phyloP scores from a whole-genome alignment of 2,329 filamentous ascomycete species.

The Fusarium odoratissimum region DNA sequence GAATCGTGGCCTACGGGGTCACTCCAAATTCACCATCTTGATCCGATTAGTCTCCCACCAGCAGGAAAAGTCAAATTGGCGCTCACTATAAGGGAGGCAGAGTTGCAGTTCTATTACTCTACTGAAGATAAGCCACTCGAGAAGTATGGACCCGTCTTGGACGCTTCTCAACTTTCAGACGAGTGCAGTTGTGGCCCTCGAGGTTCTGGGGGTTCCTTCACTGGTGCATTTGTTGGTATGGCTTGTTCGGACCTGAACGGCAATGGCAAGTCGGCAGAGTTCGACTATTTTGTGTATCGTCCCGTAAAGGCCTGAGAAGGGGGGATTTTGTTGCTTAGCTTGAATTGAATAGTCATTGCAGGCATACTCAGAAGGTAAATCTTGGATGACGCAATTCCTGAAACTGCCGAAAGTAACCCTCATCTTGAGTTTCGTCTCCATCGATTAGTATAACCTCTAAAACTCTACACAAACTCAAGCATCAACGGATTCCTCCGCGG shows the following conservation, averaged over 20 bases:
- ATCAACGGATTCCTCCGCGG: background rate
- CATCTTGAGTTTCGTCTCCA: background rate
- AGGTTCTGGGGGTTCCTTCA: slow-evolving; percentile 70
- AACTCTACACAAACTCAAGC: background rate
- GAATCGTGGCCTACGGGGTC: slow-evolving; percentile 64
- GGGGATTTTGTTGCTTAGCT: too few species aligned
- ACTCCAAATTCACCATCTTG: slow-evolving; percentile 56
- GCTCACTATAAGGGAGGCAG: slow-evolving; percentile 61
- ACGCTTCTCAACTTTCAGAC: slow-evolving; percentile 69
- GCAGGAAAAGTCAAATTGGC: slow-evolving; percentile 65
- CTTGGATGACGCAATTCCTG: background rate
- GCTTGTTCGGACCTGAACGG: slow-evolving; percentile 67
- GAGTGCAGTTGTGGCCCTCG: slow-evolving; percentile 67
- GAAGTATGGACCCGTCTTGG: slow-evolving; percentile 64
- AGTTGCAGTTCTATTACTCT: slow-evolving; percentile 67
- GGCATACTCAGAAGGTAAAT: background rate
- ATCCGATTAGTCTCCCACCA: slow-evolving; percentile 61
- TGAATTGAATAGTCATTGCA: too few species aligned
- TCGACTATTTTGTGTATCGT: slow-evolving; percentile 57
- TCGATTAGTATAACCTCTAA: background rate
- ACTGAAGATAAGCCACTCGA: slow-evolving; percentile 57
- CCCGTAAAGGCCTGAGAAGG: background rate
- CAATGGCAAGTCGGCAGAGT: slow-evolving; percentile 56
- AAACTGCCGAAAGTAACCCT: background rate
- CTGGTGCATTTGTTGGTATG: slow-evolving; percentile 68